Evolutionary conservation across 108 stramenopile genomes (phyloP).

Genomic region (Craspedostauros australis): DNA sequence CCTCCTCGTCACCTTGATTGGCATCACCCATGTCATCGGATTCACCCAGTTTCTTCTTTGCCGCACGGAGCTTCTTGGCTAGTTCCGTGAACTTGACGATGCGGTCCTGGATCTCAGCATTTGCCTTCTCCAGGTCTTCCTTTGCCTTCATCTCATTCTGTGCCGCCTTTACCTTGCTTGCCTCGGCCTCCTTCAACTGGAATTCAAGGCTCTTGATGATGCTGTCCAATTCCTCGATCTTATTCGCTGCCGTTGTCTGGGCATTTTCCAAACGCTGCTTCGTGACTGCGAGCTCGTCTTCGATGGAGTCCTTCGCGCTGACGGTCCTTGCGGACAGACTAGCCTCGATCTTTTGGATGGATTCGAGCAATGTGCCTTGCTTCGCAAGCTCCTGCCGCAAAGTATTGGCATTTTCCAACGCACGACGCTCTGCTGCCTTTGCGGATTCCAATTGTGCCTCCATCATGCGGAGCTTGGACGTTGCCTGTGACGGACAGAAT

Average conservation of each 20-base stretch:
- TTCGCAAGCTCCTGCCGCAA: slow-evolving; percentile 63
- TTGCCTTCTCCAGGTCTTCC: slow-evolving; percentile 27
- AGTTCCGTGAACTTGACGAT: too few species aligned
- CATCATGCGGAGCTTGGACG: slow-evolving; percentile 47
- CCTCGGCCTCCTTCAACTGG: slow-evolving; percentile 29
- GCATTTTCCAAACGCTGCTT: slow-evolving; percentile 23
- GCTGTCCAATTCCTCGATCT: slow-evolving; percentile 41
- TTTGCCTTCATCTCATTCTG: slow-evolving; percentile 15
- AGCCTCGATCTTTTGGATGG: slow-evolving; percentile 76
- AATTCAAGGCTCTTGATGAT: slow-evolving; percentile 44
- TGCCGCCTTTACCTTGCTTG: slow-evolving; percentile 5
- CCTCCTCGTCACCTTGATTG: slow-evolving; percentile 41
- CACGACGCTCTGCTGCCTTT: slow-evolving; percentile 49
- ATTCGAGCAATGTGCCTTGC: slow-evolving; percentile 62
- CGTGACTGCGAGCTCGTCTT: slow-evolving; percentile 38
- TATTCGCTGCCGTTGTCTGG: slow-evolving; percentile 27
- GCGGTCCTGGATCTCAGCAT: slow-evolving; percentile 2
- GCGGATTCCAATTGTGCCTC: slow-evolving; percentile 61
- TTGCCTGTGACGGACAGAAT: slow-evolving; percentile 9
- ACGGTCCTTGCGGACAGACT: slow-evolving; percentile 57
- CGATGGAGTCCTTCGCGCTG: slow-evolving; percentile 40
- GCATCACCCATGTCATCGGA: slow-evolving; percentile 24
- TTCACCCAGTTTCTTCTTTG: slow-evolving; percentile 43
- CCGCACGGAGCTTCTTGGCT: slow-evolving; percentile 25
- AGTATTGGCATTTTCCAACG: slow-evolving; percentile 41